Percentiles rank a stretch among this genome's conserved stretches.
Evolutionary conservation across 345 rosid species (phyloP).

Genomic region (Xanthoceras sorbifolium): DNA sequence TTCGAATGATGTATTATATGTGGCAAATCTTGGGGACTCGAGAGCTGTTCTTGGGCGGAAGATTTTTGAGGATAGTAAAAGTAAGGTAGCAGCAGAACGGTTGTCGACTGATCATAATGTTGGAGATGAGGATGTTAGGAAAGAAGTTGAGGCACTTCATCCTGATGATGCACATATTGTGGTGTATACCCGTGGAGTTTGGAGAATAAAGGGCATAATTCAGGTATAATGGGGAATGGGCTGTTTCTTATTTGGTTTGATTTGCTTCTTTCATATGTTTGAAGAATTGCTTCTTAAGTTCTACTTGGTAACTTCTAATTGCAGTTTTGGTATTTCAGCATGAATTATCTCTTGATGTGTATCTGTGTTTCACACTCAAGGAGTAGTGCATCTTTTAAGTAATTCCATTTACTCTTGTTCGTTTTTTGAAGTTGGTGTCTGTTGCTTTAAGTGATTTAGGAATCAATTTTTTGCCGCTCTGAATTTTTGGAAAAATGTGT

Average conservation of each 20-base stretch:
- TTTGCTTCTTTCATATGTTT: not conserved
- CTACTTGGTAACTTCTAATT: not conserved
- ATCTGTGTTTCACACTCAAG: not conserved
- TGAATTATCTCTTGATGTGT: not conserved
- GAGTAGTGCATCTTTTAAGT: not conserved
- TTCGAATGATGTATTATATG: conserved; percentile 64
- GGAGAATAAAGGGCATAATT: conserved; percentile 98
- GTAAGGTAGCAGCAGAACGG: conserved; percentile 68
- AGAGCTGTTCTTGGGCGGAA: conserved; percentile 89
- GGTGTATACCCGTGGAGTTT: conserved; percentile 75
- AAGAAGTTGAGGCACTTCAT: conserved; percentile 91
- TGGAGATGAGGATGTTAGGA: conserved; percentile 86
- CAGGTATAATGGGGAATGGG: conserved; percentile 51
- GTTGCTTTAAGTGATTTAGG: not conserved
- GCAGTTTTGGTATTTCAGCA: not conserved
- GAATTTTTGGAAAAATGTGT: not conserved
- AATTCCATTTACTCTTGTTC: not conserved
- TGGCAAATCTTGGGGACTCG: conserved; percentile 95
- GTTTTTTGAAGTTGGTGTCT: not conserved
- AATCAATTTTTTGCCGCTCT: not conserved
- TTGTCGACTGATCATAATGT: conserved; percentile 97
- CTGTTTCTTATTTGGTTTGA: not conserved
- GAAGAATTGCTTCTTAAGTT: not conserved
- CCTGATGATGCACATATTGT: conserved; percentile 96
- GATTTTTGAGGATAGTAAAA: conserved; percentile 40